Percentiles rank a stretch among this genome's conserved stretches.
phyloP scores from a whole-genome alignment of 441 rosid genomes.

The Mallotus repandus region DNA sequence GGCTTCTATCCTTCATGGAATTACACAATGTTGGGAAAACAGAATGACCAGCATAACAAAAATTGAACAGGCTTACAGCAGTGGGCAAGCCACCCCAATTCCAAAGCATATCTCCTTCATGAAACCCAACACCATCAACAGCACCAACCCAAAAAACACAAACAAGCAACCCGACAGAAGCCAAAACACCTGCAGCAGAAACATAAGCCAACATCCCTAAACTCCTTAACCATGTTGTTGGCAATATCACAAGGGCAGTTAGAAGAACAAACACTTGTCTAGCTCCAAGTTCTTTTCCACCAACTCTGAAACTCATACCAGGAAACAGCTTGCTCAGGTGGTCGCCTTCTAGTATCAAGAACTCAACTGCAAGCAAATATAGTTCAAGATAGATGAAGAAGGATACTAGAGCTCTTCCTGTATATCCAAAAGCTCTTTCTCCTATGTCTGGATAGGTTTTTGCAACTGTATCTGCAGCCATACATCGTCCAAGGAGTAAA shows the following conservation, averaged over 20 bases:
- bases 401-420: constrained; percentile 56
- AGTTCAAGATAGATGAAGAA: constrained; percentile 55
- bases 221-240: constrained; percentile 68
- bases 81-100: constrained; percentile 57
- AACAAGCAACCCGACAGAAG: constrained; percentile 42
- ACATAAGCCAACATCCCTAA: constrained; percentile 55
- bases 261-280: constrained; percentile 54
- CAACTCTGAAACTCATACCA: constrained; percentile 32
- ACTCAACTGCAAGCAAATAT: constrained; percentile 61
- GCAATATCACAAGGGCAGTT: constrained; percentile 45
- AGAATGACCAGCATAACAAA: constrained; percentile 66
- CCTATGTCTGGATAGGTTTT: constrained; percentile 67
- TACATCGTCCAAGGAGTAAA: constrained; percentile 51
- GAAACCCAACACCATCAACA: constrained; percentile 51
- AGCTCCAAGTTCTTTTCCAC: constrained; percentile 40
- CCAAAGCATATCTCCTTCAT: constrained; percentile 38
- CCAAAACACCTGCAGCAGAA: constrained; percentile 57
- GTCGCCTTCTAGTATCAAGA: constrained; percentile 67
- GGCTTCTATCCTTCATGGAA: constrained; percentile 67
- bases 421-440: constrained; percentile 55
- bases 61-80: constrained; percentile 50
- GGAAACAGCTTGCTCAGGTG: constrained; percentile 61
- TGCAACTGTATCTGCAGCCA: constrained; percentile 39
- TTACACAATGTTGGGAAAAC: constrained; percentile 64
- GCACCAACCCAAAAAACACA: constrained; percentile 60